Evolutionary conservation across 2,329 filamentous ascomycete species (phyloP).

Genomic region (Cladosporium sp.): DNA sequence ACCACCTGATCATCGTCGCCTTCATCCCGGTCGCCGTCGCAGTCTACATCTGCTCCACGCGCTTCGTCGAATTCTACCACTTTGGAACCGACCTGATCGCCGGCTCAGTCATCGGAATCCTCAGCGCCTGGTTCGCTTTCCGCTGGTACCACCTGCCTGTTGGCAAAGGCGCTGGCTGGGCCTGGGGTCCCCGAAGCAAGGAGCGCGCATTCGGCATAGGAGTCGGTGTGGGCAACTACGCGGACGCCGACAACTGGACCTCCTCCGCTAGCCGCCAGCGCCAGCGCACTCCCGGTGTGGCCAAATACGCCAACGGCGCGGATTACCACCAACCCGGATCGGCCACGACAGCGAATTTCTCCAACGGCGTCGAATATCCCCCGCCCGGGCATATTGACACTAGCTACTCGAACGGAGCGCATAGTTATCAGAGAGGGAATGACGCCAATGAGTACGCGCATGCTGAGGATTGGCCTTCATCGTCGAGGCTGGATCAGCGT

Average conservation of each 20-base stretch:
- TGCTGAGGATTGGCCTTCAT: no score
- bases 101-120: slow-evolving; percentile 73
- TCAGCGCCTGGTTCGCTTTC: slow-evolving; percentile 70
- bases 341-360: no score
- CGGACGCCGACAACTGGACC: slow-evolving; percentile 10
- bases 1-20: slow-evolving; percentile 69
- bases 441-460: no score
- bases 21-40: slow-evolving; percentile 69
- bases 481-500: no score
- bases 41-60: slow-evolving; percentile 77
- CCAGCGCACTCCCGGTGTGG: neutral
- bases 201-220: slow-evolving; percentile 71
- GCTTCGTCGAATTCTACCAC: slow-evolving; percentile 85
- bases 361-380: no score
- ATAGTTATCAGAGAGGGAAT: no score
- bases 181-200: slow-evolving; percentile 74
- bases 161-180: slow-evolving; percentile 75
- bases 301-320: neutral
- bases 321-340: neutral
- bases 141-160: slow-evolving; percentile 83
- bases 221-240: slow-evolving; percentile 34
- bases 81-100: slow-evolving; percentile 90
- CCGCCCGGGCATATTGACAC: no score
- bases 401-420: no score
- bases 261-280: neutral